Base-by-base conservation (phyloP, 2,329 filamentous ascomycete genomes). In the Neurospora sp. region DNA sequence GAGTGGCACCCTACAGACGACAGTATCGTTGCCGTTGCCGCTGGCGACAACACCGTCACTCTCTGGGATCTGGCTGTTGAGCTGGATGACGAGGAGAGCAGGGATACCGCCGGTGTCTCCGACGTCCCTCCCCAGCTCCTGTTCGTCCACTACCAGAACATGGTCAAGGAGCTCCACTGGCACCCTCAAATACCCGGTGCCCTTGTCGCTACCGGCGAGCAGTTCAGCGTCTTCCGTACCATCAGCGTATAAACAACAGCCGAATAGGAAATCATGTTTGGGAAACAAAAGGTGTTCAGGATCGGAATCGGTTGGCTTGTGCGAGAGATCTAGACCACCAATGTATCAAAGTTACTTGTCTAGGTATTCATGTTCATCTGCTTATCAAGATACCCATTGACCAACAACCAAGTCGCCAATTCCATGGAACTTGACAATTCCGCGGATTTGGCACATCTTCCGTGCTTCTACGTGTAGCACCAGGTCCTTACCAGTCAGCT, bases 1-100 rank as follows among this genome's bases (percentile, higher is more conserved):
- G 94, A 98, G 82, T 99, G 96, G 95, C 95, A 98, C 80, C 95
- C 96, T 2, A 95, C 93, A 1, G 96, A 99, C 77, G 95, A 99
- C 84, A 96, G 92, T 79, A 96, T 98, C 77, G 89, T 99, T 17
- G 92, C 93, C 2, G 93, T 98, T 58, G 95, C 93, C 28, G 93
- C 93, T 0, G 96, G 91, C 66, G 96, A 99, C 80, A 95, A 94
- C 82, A 98, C 95, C 0, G 88, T 98, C 39, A 97, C 96, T 1
- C 83, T 98, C 39, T 98, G 96, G 96, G 96, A 99, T 87, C 81
- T 99, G 78, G 93, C 94, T 0, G 96, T 98, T 70, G 96, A 99
- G 84, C 80, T 98, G 72, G 96, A 99, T 76, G 96, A 98, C 78
- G 96, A 99, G 81, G 96, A 98, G 85, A 96, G 91, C 82, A 92